phyloP scores from a whole-genome alignment of 164 flowering plant genomes.

The Hamamelis virginiana region DNA sequence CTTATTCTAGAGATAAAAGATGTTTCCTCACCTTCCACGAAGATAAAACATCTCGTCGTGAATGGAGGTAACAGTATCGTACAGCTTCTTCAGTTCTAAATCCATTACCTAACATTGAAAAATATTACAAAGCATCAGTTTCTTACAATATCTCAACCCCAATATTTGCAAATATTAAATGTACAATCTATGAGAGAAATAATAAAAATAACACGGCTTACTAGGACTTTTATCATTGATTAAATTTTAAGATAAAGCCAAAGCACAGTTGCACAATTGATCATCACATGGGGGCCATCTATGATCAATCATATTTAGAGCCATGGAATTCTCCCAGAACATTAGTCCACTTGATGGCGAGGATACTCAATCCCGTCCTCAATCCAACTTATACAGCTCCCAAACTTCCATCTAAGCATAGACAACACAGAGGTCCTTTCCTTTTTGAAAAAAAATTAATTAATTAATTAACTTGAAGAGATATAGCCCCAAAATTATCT shows the following conservation, averaged over 20 bases:
- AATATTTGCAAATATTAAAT: neutral
- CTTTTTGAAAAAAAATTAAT: no score
- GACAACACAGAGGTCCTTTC: neutral
- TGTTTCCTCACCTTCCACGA: slow-evolving; percentile 45
- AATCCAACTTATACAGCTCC: neutral
- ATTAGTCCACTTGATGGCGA: neutral
- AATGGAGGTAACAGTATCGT: slow-evolving; percentile 47
- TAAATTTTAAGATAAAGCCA: neutral
- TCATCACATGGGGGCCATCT: no score
- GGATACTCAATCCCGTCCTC: neutral
- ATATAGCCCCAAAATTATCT: no score
- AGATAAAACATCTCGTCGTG: slow-evolving; percentile 71
- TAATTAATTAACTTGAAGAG: no score
- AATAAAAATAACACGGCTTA: neutral
- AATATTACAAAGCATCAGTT: neutral
- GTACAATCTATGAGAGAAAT: neutral
- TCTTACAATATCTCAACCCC: neutral
- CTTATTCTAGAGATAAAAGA: neutral
- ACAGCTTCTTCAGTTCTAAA: slow-evolving; percentile 56
- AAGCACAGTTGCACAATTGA: neutral
- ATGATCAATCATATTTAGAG: neutral
- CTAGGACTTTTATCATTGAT: neutral
- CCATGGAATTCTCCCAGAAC: neutral
- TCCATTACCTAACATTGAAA: slow-evolving; percentile 50
- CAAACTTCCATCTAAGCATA: neutral